Base-by-base conservation (phyloP, 345 rosid genomes). In the Psidium guajava region DNA sequence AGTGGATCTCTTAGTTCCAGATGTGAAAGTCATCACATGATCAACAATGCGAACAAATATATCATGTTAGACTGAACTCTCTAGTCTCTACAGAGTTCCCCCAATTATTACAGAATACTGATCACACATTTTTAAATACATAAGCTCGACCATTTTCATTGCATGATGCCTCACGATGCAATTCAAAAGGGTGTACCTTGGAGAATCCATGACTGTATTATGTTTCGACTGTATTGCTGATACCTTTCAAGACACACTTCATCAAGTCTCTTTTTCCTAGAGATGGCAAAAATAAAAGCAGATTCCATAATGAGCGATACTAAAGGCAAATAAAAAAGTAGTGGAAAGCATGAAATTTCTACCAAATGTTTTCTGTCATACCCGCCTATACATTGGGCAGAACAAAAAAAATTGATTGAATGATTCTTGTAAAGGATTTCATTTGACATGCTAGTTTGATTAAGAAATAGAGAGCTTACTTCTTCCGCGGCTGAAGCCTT, bases 221-320 rank as follows among this genome's bases (percentile, higher is more conserved):
- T 88, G 4, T 95, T 88, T 84, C 99, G 94, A 86, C 99, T 97
- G 86, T 96, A 93, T 82, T 95, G 97, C 90, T 95, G 90, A 91
- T 89, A 97, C 92, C 99, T 95, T 90, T 97, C 99, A 8, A 95
- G 91, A 86, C 99, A 97, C 44, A 95, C 86, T 90, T 97, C 99
- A 83, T 97, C 99, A 52, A 97, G 95, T 92, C 99, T 94, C 91
- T 83, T 92, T 83, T 90, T 97, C 90, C 98, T 94, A 90, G 85
- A 87, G 85, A 75, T 24, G 51, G 58, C 75, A 57, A 52, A 83
- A 4, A 16, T 58, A 59, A 54, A 85, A 77, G 58, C 40, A 85
- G 59, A 5, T 11, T 20, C 64, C 40, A 20, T 53, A 59, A n/a
- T 54, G 22, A 84, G 27, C 5, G 50, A 20, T 14, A 52, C 44